Conservation (phyloP, 2,329 filamentous ascomycete genomes). For the Helicocarpus griseus region DNA sequence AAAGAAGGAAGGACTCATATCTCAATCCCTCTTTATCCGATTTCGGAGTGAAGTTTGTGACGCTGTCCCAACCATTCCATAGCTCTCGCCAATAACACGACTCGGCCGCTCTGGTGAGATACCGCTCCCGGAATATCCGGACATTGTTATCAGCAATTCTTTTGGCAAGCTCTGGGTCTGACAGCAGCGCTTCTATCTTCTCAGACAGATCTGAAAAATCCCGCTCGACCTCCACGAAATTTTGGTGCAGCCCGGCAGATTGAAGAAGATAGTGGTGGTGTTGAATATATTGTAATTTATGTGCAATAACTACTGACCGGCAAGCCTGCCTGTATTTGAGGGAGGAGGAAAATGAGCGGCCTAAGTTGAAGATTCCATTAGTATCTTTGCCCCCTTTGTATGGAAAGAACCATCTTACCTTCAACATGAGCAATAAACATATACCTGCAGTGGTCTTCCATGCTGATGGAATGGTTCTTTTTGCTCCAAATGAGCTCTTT, state of each 20-base stretch:
- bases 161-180: slow-evolving; percentile 29
- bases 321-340: slow-evolving; percentile 44
- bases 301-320: slow-evolving; percentile 38
- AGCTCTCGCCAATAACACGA: slow-evolving; percentile 39
- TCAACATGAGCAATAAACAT: slow-evolving; percentile 46
- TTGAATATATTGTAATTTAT: slow-evolving; percentile 39
- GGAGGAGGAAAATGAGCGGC: slow-evolving; percentile 39
- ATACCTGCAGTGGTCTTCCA: slow-evolving; percentile 45
- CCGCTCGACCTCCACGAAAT: slow-evolving; percentile 38
- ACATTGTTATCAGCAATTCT: slow-evolving; percentile 39
- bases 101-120: slow-evolving; percentile 42
- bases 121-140: slow-evolving; percentile 38
- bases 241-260: slow-evolving; percentile 35
- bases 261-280: slow-evolving; percentile 39
- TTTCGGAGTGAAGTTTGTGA: no score
- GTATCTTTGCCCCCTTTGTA: no score
- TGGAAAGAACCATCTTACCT: no score
- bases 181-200: slow-evolving; percentile 29
- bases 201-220: slow-evolving; percentile 47
- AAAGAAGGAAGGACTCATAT: no score
- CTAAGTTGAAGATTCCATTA: no score
- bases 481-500: slow-evolving; percentile 31
- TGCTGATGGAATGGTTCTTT: slow-evolving; percentile 35
- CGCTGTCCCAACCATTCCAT: background rate
- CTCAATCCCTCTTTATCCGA: no score